Conservation (phyloP, 2,329 filamentous ascomycete species). For the Scorias spongiosa region DNA sequence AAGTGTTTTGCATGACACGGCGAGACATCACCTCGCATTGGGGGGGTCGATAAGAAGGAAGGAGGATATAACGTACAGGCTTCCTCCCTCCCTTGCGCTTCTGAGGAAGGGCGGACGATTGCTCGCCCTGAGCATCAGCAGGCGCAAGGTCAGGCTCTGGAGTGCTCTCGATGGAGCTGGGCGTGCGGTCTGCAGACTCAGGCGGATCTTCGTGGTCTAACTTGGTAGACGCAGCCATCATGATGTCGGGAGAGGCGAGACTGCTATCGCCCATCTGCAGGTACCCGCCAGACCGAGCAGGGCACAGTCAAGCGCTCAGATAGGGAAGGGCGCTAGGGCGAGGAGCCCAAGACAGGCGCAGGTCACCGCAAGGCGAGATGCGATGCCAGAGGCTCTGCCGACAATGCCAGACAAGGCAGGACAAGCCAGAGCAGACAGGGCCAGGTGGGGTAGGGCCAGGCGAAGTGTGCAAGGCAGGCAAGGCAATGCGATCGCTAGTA, state of each 20-base stretch:
- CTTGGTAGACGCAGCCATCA: conserved; percentile 32
- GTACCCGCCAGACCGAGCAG: conserved; percentile 20
- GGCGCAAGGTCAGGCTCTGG: conserved; percentile 29
- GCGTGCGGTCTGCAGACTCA: conserved; percentile 26
- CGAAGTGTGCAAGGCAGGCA: not conserved
- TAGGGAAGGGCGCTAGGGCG: not conserved
- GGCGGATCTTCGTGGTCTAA: conserved; percentile 19
- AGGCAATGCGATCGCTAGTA: not conserved
- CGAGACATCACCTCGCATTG: not conserved
- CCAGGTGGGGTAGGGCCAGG: too few species aligned
- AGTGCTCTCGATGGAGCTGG: conserved; percentile 33
- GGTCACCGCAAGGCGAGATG: too few species aligned
- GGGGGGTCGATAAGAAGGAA: not conserved
- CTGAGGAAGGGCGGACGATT: conserved; percentile 38
- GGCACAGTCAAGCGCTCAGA: conserved; percentile 2
- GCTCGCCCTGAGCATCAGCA: conserved; percentile 22
- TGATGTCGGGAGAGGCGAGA: conserved; percentile 20
- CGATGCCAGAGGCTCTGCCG: too few species aligned
- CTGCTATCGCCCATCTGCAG: conserved; percentile 36
- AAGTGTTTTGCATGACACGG: too few species aligned
- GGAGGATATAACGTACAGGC: conserved; percentile 51
- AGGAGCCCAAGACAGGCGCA: too few species aligned
- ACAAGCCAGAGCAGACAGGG: too few species aligned
- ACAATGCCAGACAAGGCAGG: too few species aligned
- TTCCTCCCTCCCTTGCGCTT: conserved; percentile 97